phyloP scores from a whole-genome alignment of 257 asterid species.

The Mitragyna speciosa region DNA sequence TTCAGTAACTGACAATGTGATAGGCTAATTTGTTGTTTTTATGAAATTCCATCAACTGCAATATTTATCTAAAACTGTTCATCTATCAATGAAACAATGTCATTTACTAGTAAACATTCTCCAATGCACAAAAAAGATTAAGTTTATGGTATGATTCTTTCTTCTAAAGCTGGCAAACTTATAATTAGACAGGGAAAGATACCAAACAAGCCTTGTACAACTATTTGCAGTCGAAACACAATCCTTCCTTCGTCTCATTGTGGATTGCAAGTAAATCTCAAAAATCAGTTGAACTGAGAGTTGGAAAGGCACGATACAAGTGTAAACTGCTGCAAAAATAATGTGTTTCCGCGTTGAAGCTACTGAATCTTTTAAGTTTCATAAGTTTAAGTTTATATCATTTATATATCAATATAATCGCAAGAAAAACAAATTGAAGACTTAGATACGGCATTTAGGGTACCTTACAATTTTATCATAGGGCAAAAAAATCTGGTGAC shows the following conservation, averaged over 20 bases:
- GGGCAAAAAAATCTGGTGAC: not conserved
- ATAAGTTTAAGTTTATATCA: conserved; percentile 15
- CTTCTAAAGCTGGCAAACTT: not conserved
- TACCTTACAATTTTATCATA: conserved; percentile 11
- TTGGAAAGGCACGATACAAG: not conserved
- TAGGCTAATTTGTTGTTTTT: too few relatives aligned
- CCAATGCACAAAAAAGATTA: not conserved
- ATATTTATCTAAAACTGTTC: not conserved
- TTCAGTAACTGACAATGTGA: too few relatives aligned
- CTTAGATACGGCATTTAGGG: conserved; percentile 7
- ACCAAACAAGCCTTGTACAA: not conserved
- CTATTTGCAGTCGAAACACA: not conserved
- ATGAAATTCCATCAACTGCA: not conserved
- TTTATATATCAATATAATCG: conserved; percentile 11
- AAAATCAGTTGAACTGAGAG: not conserved
- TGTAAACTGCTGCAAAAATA: not conserved
- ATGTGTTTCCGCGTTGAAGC: not conserved
- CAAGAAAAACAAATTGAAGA: not conserved
- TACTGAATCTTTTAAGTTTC: conserved; percentile 1
- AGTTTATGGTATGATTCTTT: not conserved
- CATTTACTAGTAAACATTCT: not conserved
- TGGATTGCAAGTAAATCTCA: not conserved
- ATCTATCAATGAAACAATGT: not conserved
- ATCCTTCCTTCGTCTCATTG: not conserved
- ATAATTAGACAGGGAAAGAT: not conserved